Evolutionary conservation across 2,329 filamentous ascomycete species (phyloP).

Genomic region (Pseudogymnoascus sp.): DNA sequence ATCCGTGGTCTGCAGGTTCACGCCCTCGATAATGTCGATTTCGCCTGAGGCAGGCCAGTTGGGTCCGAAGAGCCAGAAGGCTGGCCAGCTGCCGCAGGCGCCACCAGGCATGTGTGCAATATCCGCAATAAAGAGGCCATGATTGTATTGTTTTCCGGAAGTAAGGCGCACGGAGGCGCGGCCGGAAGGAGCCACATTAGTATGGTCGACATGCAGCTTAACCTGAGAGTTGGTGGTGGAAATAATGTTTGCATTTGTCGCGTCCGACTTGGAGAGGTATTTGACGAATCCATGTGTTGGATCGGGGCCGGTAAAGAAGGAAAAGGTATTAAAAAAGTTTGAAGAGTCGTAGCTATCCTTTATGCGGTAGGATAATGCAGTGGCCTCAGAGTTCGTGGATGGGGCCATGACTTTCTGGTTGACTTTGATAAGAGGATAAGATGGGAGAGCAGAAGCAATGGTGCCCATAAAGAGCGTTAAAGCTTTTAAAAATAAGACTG

Average conservation of each 20-base stretch:
- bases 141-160: conserved; percentile 53
- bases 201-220: conserved; percentile 62
- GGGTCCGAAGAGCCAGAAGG: conserved; percentile 50
- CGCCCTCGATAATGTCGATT: conserved; percentile 63
- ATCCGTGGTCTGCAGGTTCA: conserved; percentile 52
- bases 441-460: neutral
- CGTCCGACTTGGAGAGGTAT: conserved; percentile 45
- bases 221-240: conserved; percentile 47
- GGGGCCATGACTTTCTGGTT: neutral
- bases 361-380: conserved; percentile 30
- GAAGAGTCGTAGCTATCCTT: conserved; percentile 36
- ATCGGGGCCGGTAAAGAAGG: conserved; percentile 45
- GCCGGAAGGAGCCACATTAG: conserved; percentile 44
- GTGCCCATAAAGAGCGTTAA: neutral
- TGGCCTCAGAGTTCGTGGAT: neutral
- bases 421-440: neutral
- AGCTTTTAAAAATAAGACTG: neutral
- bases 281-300: conserved; percentile 60
- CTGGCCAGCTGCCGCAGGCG: conserved; percentile 65
- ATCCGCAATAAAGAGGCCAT: conserved; percentile 64
- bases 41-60: conserved; percentile 58
- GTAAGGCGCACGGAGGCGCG: conserved; percentile 56
- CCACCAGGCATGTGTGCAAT: conserved; percentile 65
- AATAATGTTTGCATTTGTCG: conserved; percentile 48
- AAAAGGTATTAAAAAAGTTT: conserved; percentile 40